Conservation (phyloP, 345 rosid genomes). For the Ailanthus altissimus region DNA sequence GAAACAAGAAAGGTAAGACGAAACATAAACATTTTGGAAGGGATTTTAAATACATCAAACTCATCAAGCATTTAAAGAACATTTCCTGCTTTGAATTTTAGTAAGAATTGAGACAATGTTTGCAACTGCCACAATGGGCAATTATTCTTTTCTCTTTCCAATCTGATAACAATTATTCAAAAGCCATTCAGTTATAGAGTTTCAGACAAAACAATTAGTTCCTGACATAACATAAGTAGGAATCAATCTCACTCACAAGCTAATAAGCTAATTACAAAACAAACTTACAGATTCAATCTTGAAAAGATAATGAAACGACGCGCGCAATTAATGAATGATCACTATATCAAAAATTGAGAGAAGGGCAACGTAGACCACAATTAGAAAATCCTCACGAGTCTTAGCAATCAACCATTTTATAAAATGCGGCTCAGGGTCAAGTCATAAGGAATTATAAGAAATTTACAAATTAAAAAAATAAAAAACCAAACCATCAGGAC, state of each 20-base stretch:
- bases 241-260: background rate
- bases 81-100: background rate
- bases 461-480: background rate
- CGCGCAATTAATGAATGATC: background rate
- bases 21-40: background rate
- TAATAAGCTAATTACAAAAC: background rate
- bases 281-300: background rate
- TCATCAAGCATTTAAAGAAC: background rate
- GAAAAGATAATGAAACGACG: background rate
- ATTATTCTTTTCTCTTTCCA: background rate
- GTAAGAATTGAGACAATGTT: background rate
- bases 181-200: background rate
- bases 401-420: background rate
- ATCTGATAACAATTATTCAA: background rate
- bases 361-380: background rate
- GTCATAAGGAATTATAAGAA: background rate
- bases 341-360: background rate
- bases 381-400: background rate
- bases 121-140: background rate
- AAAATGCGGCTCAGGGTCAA: background rate
- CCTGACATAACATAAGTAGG: background rate
- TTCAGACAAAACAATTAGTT: background rate
- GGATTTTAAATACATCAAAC: background rate
- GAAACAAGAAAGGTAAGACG: background rate
- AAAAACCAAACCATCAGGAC: background rate